Percentiles rank a stretch among this genome's conserved stretches.
These are phyloP conservation scores for bread wheat (Triticum aestivum) DNA, from an alignment of 176 grass and related monocot genomes.

Conservation along the genomic window DNA sequence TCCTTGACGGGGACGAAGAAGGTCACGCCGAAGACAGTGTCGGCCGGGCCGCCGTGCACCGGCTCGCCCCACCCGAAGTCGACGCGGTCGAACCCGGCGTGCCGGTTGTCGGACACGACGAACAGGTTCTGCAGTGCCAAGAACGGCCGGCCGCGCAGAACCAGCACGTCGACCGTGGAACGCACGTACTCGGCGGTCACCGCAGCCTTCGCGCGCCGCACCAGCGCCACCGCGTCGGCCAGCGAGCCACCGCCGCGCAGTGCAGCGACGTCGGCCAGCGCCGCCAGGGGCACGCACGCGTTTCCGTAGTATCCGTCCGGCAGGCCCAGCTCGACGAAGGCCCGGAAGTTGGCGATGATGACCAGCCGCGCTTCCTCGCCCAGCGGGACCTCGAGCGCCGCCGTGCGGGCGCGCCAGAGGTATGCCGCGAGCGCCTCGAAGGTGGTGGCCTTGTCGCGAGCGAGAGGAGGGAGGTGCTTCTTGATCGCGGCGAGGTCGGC, in stretches of 20 bases:
- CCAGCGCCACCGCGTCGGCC: constrained; percentile 20
- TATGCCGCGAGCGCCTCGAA: constrained; percentile 38
- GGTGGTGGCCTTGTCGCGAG: not conserved
- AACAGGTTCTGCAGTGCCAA: constrained; percentile 10
- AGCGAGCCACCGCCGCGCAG: not conserved
- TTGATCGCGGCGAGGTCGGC: constrained; percentile 7
- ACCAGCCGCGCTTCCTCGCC: not conserved
- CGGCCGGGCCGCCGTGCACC: constrained; percentile 25
- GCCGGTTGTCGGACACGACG: constrained; percentile 37
- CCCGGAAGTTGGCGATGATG: constrained; percentile 15
- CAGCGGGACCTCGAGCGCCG: not conserved
- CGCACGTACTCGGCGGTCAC: constrained; percentile 41
- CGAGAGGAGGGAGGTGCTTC: not conserved
- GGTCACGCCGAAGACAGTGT: not conserved
- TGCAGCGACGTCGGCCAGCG: not conserved
- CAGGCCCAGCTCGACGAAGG: not conserved
- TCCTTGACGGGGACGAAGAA: not conserved
- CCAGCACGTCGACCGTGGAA: constrained; percentile 27
- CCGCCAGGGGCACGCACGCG: constrained; percentile 11
- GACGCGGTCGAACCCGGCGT: constrained; percentile 30
- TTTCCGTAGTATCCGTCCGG: constrained; percentile 53
- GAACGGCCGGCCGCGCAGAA: constrained; percentile 10
- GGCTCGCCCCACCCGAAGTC: constrained; percentile 48
- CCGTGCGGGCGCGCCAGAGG: constrained; percentile 32
- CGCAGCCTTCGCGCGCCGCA: constrained; percentile 24